These are phyloP conservation scores for Suaeda aralocaspica DNA, from an alignment of 148 eudicot species.

Conservation along the genomic window DNA sequence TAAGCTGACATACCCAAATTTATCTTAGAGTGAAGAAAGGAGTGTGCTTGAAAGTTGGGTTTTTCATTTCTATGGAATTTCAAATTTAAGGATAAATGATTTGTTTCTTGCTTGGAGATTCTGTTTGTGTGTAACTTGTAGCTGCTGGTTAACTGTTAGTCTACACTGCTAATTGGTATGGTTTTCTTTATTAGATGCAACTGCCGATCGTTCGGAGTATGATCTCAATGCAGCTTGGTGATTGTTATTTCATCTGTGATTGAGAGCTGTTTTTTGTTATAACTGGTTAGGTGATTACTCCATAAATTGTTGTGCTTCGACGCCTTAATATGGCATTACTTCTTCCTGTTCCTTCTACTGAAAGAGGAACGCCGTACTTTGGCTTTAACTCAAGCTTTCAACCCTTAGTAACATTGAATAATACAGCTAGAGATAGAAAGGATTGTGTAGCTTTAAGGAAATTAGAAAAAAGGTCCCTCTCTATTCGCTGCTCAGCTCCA, in stretches of 20 bases:
- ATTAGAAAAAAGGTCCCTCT: slow-evolving; percentile 20
- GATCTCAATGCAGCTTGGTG: not conserved
- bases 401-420: slow-evolving; percentile 13
- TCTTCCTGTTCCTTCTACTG: slow-evolving; percentile 20
- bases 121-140: not conserved
- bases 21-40: no score
- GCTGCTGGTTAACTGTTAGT: not conserved
- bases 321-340: slow-evolving; percentile 32
- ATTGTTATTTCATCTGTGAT: slow-evolving; percentile 1
- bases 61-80: not conserved
- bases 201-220: not conserved
- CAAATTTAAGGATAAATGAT: not conserved
- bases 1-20: no score
- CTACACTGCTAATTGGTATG: slow-evolving; percentile 7
- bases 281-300: not conserved
- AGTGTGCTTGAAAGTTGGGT: no score
- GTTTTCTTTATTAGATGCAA: slow-evolving; percentile 7
- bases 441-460: slow-evolving; percentile 19
- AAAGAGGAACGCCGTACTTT: slow-evolving; percentile 14
- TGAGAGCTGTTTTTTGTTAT: not conserved
- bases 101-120: not conserved
- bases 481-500: slow-evolving; percentile 42
- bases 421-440: slow-evolving; percentile 6
- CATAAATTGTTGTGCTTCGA: not conserved
- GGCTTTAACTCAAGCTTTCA: slow-evolving; percentile 28